Evolutionary conservation across 495 filamentous ascomycete species (phyloP).

Genomic region (Aspergillus homomorphus): DNA sequence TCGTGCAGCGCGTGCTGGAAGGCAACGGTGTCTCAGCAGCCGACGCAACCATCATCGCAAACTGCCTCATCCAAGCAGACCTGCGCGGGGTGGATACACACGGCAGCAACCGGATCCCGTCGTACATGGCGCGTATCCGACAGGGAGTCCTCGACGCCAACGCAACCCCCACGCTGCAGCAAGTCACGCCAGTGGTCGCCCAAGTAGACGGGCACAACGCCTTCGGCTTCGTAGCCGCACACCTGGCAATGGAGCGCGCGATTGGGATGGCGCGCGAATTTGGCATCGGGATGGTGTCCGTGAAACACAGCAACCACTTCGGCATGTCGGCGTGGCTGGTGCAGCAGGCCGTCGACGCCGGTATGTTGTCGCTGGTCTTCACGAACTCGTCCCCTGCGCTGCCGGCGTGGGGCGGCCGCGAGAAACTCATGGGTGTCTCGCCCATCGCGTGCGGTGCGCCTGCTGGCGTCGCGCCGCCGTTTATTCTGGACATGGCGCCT

Average conservation of each 20-base stretch:
- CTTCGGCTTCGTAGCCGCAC: conserved; percentile 70
- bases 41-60: conserved; percentile 58
- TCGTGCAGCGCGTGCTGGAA: conserved; percentile 47
- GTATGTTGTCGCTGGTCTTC: conserved; percentile 74
- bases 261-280: conserved; percentile 60
- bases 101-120: conserved; percentile 71
- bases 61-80: conserved; percentile 66
- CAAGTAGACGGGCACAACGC: conserved; percentile 66
- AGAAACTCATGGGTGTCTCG: conserved; percentile 69
- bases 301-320: conserved; percentile 77
- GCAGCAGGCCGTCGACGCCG: conserved; percentile 66
- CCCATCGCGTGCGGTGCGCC: conserved; percentile 77
- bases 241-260: conserved; percentile 59
- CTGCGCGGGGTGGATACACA: conserved; percentile 77
- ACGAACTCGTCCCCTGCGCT: conserved; percentile 75
- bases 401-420: conserved; percentile 66
- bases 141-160: conserved; percentile 58
- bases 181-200: conserved; percentile 66
- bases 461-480: conserved; percentile 50
- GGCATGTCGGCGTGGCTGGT: conserved; percentile 79
- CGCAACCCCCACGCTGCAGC: conserved; percentile 52
- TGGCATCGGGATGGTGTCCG: conserved; percentile 69
- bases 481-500: conserved; percentile 80
- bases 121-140: conserved; percentile 69
- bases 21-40: conserved; percentile 55